phyloP scores from a whole-genome alignment of 495 filamentous ascomycete genomes.

The Astrothelium macrocarpum region DNA sequence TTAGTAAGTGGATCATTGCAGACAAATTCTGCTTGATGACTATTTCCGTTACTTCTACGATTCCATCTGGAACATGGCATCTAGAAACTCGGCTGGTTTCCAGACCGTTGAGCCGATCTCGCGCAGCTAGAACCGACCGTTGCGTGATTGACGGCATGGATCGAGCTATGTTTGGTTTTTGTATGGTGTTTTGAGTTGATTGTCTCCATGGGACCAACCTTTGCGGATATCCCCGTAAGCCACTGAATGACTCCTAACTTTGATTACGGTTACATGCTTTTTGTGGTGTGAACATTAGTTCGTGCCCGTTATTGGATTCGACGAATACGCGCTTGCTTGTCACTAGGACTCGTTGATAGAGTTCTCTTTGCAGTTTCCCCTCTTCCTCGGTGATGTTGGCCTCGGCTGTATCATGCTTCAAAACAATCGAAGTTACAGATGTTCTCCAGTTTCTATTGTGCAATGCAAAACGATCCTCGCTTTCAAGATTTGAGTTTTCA shows the following conservation, averaged over 20 bases:
- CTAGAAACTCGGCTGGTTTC: neutral
- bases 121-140: neutral
- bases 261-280: neutral
- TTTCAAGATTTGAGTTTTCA: slow-evolving; percentile 6
- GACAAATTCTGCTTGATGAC: too few species aligned
- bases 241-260: neutral
- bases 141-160: neutral
- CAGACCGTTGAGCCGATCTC: neutral
- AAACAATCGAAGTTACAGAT: slow-evolving; percentile 1
- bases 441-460: neutral
- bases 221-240: neutral
- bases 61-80: neutral
- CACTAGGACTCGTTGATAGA: neutral
- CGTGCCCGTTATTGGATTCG: neutral
- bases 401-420: slow-evolving; percentile 1
- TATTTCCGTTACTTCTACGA: too few species aligned
- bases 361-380: neutral
- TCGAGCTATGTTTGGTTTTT: neutral
- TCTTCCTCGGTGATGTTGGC: neutral
- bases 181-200: neutral
- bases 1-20: too few species aligned
- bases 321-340: neutral
- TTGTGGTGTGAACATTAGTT: neutral
- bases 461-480: neutral
- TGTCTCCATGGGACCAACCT: neutral